Evolutionary conservation across 345 rosid species (phyloP).

Genomic region (Eucalyptus pauciflora): DNA sequence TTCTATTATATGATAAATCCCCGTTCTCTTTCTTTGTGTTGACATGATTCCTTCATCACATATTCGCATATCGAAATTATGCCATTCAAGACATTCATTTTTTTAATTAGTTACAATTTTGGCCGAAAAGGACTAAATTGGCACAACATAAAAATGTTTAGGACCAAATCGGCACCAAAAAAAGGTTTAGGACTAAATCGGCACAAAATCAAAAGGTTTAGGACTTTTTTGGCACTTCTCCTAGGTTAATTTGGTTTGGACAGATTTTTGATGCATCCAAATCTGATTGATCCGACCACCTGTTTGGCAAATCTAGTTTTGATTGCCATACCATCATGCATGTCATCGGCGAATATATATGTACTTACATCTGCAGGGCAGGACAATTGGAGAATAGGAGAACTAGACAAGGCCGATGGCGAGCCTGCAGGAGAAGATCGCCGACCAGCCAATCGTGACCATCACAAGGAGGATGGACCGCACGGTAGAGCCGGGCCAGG

Average conservation of each 20-base stretch:
- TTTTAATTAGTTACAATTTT: too few relatives aligned
- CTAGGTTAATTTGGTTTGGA: not conserved
- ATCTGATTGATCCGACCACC: not conserved
- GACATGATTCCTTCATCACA: too few relatives aligned
- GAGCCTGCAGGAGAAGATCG: slow-evolving; percentile 29
- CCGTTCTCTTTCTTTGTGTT: too few relatives aligned
- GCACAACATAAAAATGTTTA: too few relatives aligned
- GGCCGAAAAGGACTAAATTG: too few relatives aligned
- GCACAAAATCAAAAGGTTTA: too few relatives aligned
- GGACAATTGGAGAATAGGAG: slow-evolving; percentile 18
- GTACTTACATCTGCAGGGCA: not conserved
- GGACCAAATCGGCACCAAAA: too few relatives aligned
- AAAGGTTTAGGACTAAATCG: too few relatives aligned
- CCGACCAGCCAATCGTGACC: slow-evolving; percentile 20
- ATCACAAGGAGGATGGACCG: not conserved
- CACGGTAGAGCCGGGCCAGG: not conserved
- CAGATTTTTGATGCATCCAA: not conserved
- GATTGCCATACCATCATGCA: not conserved
- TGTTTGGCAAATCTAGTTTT: not conserved
- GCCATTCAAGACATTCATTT: too few relatives aligned
- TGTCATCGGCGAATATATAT: not conserved
- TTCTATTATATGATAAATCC: too few relatives aligned
- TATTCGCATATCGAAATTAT: too few relatives aligned
- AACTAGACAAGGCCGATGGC: slow-evolving; percentile 7
- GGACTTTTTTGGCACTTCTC: too few relatives aligned